These are phyloP conservation scores for Scedosporium minutisporum DNA, from an alignment of 2,329 filamentous ascomycete species.

Conservation along the genomic window DNA sequence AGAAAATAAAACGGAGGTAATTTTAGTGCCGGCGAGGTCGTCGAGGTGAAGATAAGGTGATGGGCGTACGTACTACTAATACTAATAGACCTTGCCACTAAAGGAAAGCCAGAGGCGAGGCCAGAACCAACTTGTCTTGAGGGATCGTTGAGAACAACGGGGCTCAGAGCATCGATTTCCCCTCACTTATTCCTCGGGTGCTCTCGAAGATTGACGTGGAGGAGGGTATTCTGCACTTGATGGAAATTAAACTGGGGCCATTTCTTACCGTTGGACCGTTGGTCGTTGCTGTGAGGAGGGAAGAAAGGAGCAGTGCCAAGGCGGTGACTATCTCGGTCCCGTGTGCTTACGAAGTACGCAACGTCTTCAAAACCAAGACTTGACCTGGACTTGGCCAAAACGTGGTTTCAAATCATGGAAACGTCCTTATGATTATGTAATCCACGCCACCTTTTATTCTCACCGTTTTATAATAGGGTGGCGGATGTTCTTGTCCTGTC, in stretches of 20 bases:
- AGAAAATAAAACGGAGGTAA: neutral
- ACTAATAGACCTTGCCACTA: neutral
- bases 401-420: neutral
- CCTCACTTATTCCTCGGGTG: slow-evolving; percentile 6
- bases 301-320: no score
- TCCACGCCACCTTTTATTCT: neutral
- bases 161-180: neutral
- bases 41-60: neutral
- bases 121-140: neutral
- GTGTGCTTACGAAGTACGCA: no score
- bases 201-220: neutral
- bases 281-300: neutral
- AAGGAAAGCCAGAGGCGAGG: neutral
- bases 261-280: neutral
- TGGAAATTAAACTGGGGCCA: neutral
- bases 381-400: neutral
- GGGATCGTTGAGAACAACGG: neutral
- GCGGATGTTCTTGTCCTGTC: no score
- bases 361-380: no score
- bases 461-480: neutral
- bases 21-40: neutral
- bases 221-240: slow-evolving; percentile 1
- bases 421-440: neutral
- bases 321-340: no score
- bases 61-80: neutral